Base-by-base conservation (phyloP, 768 basidiomycete species). In the Tricholoma bakamatsutake region DNA sequence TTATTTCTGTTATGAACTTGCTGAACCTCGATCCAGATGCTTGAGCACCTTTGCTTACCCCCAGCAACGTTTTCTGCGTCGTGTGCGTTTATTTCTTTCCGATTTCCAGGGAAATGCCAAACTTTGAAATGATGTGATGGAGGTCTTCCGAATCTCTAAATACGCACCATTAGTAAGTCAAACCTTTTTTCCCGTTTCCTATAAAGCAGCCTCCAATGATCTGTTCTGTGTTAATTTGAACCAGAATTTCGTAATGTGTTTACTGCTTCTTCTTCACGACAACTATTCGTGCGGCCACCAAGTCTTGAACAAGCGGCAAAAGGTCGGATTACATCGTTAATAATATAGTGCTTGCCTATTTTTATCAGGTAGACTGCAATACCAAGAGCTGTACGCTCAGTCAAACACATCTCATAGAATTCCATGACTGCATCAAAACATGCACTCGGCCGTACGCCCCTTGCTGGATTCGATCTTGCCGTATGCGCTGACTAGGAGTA, bases 301-400 rank as follows among this genome's bases (percentile, higher is more conserved):
- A 4, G 30, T 59, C 7, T 2, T 70, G 10, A 58, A 62, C 34
- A 71, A 62, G 58, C 64, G 65, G 11, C 72, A 76, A 51, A 70
- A 50, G 65, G 77, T 76, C 67, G 21, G 18, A 5, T 12, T 30
- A 31, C 39, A 27, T 18, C 17, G 9, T 33, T 49, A 5, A 54
- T 9, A 27, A 13, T 51, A 30, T 40, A 24, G 18, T n/a, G 30
- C 17, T n/a, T 17, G 28, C 24, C 21, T 42, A 9, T 51, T 15
- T 30, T 15, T 12, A 47, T 47, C 52, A 83, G 82, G 67, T 83
- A 13, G 82, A 83, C 58, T 84, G 82, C 59, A 71, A 75, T 48
- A 54, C 53, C 2, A 52, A 57, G 27, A 57, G 60, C 6, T 83
- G 82, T 54, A 67, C 62, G 7, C 63, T 72, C 53, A 83, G 82